Percentiles rank a stretch among this genome's conserved stretches.
phyloP scores from a whole-genome alignment of 192 early-diverging fungal genomes.

The Entophlyctis luteolus region DNA sequence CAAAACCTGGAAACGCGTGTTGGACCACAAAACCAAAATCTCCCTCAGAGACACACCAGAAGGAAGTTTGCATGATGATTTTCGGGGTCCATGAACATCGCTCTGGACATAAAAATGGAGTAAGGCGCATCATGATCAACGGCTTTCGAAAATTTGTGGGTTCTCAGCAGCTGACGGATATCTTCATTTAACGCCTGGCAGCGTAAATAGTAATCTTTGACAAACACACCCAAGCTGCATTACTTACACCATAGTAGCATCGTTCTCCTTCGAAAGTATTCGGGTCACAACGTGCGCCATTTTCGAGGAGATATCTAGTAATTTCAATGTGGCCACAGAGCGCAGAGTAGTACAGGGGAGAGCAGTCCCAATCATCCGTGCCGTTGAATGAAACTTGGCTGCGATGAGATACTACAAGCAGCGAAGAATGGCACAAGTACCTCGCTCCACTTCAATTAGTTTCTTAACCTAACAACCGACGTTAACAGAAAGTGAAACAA shows the following conservation, averaged over 20 bases:
- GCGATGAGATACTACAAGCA: background rate
- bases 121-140: constrained; percentile 37
- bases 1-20: background rate
- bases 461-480: constrained; percentile 14
- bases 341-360: constrained; percentile 43
- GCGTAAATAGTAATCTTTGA: background rate
- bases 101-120: constrained; percentile 28
- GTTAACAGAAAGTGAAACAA: background rate
- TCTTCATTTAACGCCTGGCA: constrained; percentile 40
- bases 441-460: constrained; percentile 25
- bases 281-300: constrained; percentile 49
- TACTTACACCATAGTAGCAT: constrained; percentile 41
- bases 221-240: background rate
- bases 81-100: background rate
- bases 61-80: background rate
- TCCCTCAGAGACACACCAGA: background rate
- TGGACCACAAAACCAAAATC: background rate
- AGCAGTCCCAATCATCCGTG: constrained; percentile 48
- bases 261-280: constrained; percentile 52
- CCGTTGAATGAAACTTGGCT: constrained; percentile 43
- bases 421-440: constrained; percentile 15
- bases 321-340: constrained; percentile 46
- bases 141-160: constrained; percentile 47
- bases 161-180: constrained; percentile 39
- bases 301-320: constrained; percentile 40